Evolutionary conservation across 805 yeast species (phyloP).

Genomic region (Barnettozyma populi): DNA sequence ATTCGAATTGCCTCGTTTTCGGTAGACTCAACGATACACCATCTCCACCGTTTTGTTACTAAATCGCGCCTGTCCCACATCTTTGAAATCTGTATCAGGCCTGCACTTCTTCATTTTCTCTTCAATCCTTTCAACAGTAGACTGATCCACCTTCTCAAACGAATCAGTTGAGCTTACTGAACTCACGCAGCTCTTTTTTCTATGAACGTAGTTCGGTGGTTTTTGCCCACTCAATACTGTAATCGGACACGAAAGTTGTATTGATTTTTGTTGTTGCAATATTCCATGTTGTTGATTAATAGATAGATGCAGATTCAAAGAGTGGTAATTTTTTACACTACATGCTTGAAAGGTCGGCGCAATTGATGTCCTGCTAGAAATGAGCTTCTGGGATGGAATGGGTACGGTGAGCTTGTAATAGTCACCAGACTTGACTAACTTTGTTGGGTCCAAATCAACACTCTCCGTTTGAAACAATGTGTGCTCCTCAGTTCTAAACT

Average conservation of each 20-base stretch:
- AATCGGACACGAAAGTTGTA: not conserved
- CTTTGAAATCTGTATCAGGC: not conserved
- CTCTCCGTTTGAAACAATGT: not conserved
- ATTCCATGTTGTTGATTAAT: not conserved
- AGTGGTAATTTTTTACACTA: not conserved
- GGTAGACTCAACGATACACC: too few relatives aligned
- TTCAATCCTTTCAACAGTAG: not conserved
- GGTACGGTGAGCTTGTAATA: not conserved
- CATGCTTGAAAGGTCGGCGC: not conserved
- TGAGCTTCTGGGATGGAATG: not conserved
- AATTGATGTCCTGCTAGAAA: not conserved
- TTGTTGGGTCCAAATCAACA: not conserved
- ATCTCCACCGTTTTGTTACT: not conserved
- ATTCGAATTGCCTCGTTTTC: too few relatives aligned
- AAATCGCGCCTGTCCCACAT: not conserved
- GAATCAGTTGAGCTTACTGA: not conserved
- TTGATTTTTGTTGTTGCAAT: not conserved
- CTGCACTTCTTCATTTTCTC: not conserved
- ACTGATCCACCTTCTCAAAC: not conserved
- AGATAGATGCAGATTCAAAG: not conserved
- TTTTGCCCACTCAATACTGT: conserved; percentile 1
- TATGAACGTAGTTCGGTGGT: not conserved
- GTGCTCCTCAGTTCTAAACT: not conserved
- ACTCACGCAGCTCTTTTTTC: not conserved
- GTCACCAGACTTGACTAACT: not conserved